A percentile compares a stretch with the other conserved stretches of the same genome.
Conservation (phyloP, 1,139 yeast species). For the Neolecta irregularis region DNA sequence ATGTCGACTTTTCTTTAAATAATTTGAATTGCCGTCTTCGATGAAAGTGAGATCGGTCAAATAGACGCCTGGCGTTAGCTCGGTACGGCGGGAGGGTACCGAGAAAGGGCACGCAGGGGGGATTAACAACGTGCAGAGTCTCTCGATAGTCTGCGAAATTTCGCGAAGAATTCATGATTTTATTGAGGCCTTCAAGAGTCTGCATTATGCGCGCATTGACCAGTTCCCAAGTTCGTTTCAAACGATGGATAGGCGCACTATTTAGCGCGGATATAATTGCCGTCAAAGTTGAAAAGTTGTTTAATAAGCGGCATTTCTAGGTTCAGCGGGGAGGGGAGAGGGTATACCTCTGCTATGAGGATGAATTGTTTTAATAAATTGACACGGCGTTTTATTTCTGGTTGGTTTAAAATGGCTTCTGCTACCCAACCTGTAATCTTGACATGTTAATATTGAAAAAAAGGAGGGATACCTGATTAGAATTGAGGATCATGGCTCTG, state of each 20-base stretch:
- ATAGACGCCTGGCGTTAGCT: conserved; percentile 38
- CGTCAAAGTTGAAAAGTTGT: conserved; percentile 86
- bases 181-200: conserved; percentile 55
- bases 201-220: conserved; percentile 41
- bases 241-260: conserved; percentile 75
- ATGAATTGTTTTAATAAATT: conserved; percentile 58
- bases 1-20: conserved; percentile 35
- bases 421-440: conserved; percentile 65
- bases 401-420: conserved; percentile 47
- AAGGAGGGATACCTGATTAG: conserved; percentile 36
- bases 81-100: conserved; percentile 22
- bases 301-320: conserved; percentile 46
- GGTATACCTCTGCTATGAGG: conserved; percentile 47
- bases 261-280: conserved; percentile 80
- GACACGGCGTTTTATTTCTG: conserved; percentile 54
- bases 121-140: conserved; percentile 50
- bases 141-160: conserved; percentile 83
- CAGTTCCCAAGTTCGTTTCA: conserved; percentile 69
- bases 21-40: conserved; percentile 83
- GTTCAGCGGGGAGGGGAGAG: conserved; percentile 1
- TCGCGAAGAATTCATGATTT: conserved; percentile 72
- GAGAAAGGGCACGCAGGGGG: conserved; percentile 85
- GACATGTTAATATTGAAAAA: background rate
- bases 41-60: conserved; percentile 81
- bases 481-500: conserved; percentile 20